phyloP scores from a whole-genome alignment of 176 grass and related monocot genomes.

The Eragrostis nindensis region DNA sequence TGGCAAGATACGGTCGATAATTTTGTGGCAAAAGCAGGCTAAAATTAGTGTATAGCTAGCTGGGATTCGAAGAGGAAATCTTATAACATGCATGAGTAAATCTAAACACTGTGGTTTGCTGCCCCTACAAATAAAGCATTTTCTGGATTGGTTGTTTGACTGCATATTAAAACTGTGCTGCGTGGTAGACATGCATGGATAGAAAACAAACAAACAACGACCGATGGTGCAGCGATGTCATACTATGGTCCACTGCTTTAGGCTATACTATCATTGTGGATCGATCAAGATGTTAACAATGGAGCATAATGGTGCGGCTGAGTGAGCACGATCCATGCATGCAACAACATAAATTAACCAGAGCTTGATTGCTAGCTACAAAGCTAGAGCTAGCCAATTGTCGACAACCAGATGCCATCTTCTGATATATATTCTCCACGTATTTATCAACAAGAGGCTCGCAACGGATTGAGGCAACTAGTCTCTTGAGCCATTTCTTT shows the following conservation, averaged over 20 bases:
- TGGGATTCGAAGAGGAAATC: too few relatives aligned
- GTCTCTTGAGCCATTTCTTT: constrained; percentile 13
- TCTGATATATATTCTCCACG: constrained; percentile 8
- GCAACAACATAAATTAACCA: not conserved
- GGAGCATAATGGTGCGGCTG: not conserved
- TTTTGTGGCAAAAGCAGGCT: too few relatives aligned
- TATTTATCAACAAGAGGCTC: not conserved
- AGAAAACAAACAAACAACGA: not conserved
- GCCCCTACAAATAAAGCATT: too few relatives aligned
- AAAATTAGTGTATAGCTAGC: too few relatives aligned
- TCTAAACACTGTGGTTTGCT: too few relatives aligned
- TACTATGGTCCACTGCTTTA: not conserved
- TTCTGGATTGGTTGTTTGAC: not conserved
- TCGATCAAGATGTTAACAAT: not conserved
- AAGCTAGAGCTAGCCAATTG: not conserved
- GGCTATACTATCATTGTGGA: not conserved
- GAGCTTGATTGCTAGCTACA: not conserved
- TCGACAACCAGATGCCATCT: not conserved
- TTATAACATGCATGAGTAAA: too few relatives aligned
- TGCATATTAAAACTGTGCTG: too few relatives aligned
- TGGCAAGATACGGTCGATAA: too few relatives aligned
- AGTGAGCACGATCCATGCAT: constrained; percentile 7
- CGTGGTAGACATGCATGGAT: not conserved
- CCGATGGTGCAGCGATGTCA: not conserved
- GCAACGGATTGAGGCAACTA: not conserved